Conservation (phyloP, 2,329 filamentous ascomycete species). For the Colletotrichum sp. region DNA sequence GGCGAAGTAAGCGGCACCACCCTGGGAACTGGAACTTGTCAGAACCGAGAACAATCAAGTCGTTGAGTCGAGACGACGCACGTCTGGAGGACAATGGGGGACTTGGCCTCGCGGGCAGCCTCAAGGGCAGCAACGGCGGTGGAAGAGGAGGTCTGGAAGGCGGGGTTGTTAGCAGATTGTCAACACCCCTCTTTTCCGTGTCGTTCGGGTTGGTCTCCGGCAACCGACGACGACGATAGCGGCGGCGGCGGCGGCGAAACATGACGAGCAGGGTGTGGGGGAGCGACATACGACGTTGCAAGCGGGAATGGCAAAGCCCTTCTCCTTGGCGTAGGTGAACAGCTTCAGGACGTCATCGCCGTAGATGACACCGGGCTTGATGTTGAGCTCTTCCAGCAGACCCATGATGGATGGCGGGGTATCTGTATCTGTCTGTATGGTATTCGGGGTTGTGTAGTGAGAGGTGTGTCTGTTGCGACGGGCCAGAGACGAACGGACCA, state of each 20-base stretch:
- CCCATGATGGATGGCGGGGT: constrained; percentile 29
- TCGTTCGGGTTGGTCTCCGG: background rate
- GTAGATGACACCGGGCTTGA: constrained; percentile 59
- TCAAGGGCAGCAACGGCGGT: constrained; percentile 87
- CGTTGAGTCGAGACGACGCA: background rate
- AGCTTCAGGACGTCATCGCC: constrained; percentile 64
- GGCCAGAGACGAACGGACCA: background rate
- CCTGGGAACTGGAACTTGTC: constrained; percentile 64
- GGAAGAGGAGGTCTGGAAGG: constrained; percentile 71
- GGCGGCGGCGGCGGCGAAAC: background rate
- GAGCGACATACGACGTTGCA: constrained; percentile 69
- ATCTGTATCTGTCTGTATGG: background rate
- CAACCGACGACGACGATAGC: background rate
- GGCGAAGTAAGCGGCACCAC: constrained; percentile 90
- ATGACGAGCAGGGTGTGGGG: background rate
- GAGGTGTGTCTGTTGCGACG: background rate
- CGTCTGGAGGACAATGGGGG: constrained; percentile 90
- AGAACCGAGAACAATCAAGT: background rate
- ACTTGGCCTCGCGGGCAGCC: constrained; percentile 89
- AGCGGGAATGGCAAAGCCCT: constrained; percentile 87
- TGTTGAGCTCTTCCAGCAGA: constrained; percentile 45
- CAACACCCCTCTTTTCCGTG: background rate
- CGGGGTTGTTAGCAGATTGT: constrained; percentile 14
- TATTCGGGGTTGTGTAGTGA: background rate
- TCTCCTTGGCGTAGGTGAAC: constrained; percentile 88